Evolutionary conservation across 495 filamentous ascomycete species (phyloP), one percentile per base, ranked within the genome.

Genomic region (Aspergillus steynii): DNA sequence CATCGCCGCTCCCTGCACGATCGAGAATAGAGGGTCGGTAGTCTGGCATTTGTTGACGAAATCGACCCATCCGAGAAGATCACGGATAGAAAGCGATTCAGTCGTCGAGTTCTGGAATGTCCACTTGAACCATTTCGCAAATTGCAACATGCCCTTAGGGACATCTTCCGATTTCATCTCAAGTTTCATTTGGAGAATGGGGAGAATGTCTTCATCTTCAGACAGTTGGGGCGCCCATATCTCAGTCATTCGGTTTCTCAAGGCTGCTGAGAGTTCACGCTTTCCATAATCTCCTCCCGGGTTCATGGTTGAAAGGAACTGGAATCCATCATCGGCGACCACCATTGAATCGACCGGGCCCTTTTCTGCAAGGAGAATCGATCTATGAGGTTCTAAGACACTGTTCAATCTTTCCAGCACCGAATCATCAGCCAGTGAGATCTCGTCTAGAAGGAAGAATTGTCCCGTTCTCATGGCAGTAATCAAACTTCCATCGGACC

Each of bases 241-340:
- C 70, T 99, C 96, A 0, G 96, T 99, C 77, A 99, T 97, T 47
- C 96, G 89, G 70, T 99, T 98, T 28, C 96, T 85, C 56, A 99
- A 80, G 28, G 96, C 96, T 5, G 94, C 93, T 3, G 96, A 98
- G 50, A 99, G 86, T 72, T 99, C 96, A 64, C 90, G 89, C 70
- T 99, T 99, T 58, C 96, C 96, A 71, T 97, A 98, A 68, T 99
- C 96, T 57, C 96, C 96, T 45, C 95, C 96, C 8, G 96, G 96
- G 64, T 99, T 99, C 96, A 99, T 99, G 2, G 96, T 99, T 15
- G 96, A 94, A 51, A 98, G 79, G 68, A 98, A 96, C 69, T 98
- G 94, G 74, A 97, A 99, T 1, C 90, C 92, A 29, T 88, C 80
- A n/a, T 82, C 73, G 26, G 89, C 96, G 45, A 83, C 80, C 46